Base-by-base conservation (phyloP, 1,284 basidiomycete genomes). In the Trametes versicolor region DNA sequence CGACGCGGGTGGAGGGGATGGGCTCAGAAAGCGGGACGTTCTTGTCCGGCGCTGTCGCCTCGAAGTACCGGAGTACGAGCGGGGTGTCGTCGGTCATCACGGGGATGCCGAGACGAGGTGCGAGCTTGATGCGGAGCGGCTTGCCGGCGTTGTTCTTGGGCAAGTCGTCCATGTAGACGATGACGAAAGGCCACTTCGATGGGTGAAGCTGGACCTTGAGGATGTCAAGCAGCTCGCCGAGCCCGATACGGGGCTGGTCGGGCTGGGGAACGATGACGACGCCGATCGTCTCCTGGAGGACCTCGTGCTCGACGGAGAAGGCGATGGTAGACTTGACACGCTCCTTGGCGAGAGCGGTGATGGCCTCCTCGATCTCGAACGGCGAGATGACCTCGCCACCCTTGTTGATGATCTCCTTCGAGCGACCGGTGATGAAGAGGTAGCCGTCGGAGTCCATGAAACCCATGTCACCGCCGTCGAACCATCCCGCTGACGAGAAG, bases 341-440 rank as follows among this genome's bases (percentile, higher is more conserved):
- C 54, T 76, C 76, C 69, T 77, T 80, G 9, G 79, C 80, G 9
- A 78, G 79, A n/a, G 75, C 78, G 34, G 77, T 73, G 41, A 83
- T 76, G 9, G 82, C 82, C 71, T 83, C 82, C 72, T 83, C 82
- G 29, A 83, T 74, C 75, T 91, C 88, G 66, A 90, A 84, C 1
- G 89, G 89, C 7, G 85, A 86, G 63, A 90, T 85, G 66, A 90
- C 89, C 74, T 91, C 88, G 4, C 88, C 88, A 15, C 86, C 86
- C 67, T 83, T 82, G 71, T 87, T 86, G 71, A 86, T 86, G 63
- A 87, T 83, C 76, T 87, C 86, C 73, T 87, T 87, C 17, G 85
- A 80, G 23, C 85, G 79, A 13, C 85, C 86, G 0, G 85, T 87
- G 60, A 87, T 83, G 62, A 82, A 81, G 6, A 90, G 73, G 73